A percentile compares a stretch with the other conserved stretches of the same genome.
Evolutionary conservation across 805 yeast species (phyloP).

Genomic region (Candida nanaspora): DNA sequence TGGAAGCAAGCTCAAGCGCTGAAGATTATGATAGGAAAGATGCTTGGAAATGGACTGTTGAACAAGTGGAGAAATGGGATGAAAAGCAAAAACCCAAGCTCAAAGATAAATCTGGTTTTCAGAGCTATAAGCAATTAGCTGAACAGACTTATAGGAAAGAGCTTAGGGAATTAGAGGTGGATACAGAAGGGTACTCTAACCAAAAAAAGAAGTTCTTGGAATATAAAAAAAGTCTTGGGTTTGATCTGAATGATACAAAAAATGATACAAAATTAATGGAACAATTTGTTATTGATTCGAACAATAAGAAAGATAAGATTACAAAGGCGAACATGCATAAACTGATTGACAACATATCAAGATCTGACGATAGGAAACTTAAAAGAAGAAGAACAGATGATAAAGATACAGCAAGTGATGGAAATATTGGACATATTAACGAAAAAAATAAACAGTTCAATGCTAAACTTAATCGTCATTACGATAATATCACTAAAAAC

Average conservation of each 20-base stretch:
- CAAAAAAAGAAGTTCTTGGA: conserved; percentile 26
- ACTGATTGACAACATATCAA: conserved; percentile 27
- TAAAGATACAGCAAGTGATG: conserved; percentile 25
- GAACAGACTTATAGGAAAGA: conserved; percentile 53
- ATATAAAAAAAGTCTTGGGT: conserved; percentile 15
- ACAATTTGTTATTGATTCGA: conserved; percentile 13
- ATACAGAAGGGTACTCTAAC: conserved; percentile 32
- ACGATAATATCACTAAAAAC: conserved; percentile 28
- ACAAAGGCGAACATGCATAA: conserved; percentile 23
- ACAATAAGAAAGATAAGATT: conserved; percentile 26
- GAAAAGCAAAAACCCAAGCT: conserved; percentile 25
- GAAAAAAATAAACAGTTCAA: conserved; percentile 72
- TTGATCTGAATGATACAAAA: conserved; percentile 12
- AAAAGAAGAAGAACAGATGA: conserved; percentile 3
- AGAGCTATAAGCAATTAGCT: conserved; percentile 50
- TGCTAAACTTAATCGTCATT: conserved; percentile 55
- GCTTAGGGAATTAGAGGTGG: conserved; percentile 29
- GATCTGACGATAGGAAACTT: conserved; percentile 29
- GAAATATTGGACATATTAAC: conserved; percentile 44
- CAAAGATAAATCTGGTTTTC: conserved; percentile 30
- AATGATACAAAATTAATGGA: conserved; percentile 6
- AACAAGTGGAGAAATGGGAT: conserved; percentile 62
- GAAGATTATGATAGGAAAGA: conserved; percentile 34
- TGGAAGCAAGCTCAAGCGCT: conserved; percentile 29
- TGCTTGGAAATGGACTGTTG: conserved; percentile 52